Base-by-base conservation (phyloP, 2,329 filamentous ascomycete species). In the Diaporthe sp. region DNA sequence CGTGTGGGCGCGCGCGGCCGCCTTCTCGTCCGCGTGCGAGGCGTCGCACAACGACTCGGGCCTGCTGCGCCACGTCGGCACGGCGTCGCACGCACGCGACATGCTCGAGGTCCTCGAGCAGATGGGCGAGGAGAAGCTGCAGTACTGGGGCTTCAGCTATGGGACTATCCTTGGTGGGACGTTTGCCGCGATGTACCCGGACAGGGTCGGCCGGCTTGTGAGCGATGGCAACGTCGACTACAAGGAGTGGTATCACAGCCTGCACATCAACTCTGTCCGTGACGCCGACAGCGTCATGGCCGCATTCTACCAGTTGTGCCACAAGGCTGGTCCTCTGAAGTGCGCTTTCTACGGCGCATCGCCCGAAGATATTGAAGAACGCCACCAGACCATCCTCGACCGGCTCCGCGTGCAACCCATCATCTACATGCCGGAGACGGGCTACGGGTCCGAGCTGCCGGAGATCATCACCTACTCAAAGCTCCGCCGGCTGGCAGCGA, bases 91-190 rank as follows among this genome's bases (percentile, higher is more conserved):
- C 51, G 87, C 86, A 0, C 81, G 87, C 25, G 87, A 89, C 76
- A 84, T 89, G 85, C 83, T 89, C 0, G 87, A 86, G 78, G 86
- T 89, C 15, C 79, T 88, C 22, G 74, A 85, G 44, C 82, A 85
- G 78, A 82, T 84, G 8, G 87, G 86, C 2, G 78, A 86, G 71
- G 80, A 83, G 5, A 86, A 84, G 80, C 82, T 89, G 9, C 84
- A 83, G 60, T 90, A 89, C 79, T 90, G 88, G 88, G 89, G 89
- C 0, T 87, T 90, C 75, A 90, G 88, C 77, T 90, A 90, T 76
- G 89, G 89, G 13, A 89, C 88, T 10, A 79, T 90, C 2, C 83
- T 91, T 0, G 89, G 89, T 4, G 87, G 85, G 17, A 86, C 86
- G 0, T 90, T 90, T 79, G 88, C 88, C 4, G 84, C 87, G 3